Evolutionary conservation across 2,329 filamentous ascomycete genomes (phyloP), one percentile per base, ranked within the genome.

Genomic region (Hypoxylon sp.): DNA sequence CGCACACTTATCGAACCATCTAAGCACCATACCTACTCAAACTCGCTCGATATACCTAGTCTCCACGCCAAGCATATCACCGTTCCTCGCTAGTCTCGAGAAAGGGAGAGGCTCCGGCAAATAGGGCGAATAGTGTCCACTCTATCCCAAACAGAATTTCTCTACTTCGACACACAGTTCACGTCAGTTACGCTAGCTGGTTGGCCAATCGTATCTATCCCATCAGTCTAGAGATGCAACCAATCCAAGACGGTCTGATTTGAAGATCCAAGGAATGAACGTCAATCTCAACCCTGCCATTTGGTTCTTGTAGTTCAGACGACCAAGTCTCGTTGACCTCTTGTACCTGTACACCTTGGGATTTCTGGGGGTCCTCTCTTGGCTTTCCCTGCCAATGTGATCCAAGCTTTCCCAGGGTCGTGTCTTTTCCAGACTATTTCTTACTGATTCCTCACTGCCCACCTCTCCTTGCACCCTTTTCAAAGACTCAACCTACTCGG

Each of bases 221-320:
- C 67, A 56, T 65, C 67, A 29, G 62, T 52, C 53, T 46, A 59
- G 58, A 61, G 67, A 69, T 65, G 63, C 63, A n/a, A 52, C 67
- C 54, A 63, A 63, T 67, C 63, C 67, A 62, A 65, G 69, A 61
- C 64, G 61, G 45, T 70, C 64, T 69, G 56, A 61, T 43, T 68
- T 62, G 62, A 67, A 69, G 69, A 73, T 74, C 70, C 54, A 50
- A 19, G 55, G 63, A 69, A 67, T 60, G 58, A 68, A 62, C 64
- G 71, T 65, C 70, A 70, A 74, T 74, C 74, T 46, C 60, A 63
- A 70, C 54, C 60, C 63, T 67, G 51, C 61, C 30, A 60, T 65
- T 62, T 67, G 53, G 61, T 30, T 66, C 27, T 19, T 50, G 41
- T 60, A 55, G 45, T 58, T 64, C 55, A 61, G 54, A 61, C 61